Percentiles rank a stretch among this genome's conserved stretches.
Evolutionary conservation across 2,329 filamentous ascomycete species (phyloP).

Genomic region (Aureobasidium pullulans): DNA sequence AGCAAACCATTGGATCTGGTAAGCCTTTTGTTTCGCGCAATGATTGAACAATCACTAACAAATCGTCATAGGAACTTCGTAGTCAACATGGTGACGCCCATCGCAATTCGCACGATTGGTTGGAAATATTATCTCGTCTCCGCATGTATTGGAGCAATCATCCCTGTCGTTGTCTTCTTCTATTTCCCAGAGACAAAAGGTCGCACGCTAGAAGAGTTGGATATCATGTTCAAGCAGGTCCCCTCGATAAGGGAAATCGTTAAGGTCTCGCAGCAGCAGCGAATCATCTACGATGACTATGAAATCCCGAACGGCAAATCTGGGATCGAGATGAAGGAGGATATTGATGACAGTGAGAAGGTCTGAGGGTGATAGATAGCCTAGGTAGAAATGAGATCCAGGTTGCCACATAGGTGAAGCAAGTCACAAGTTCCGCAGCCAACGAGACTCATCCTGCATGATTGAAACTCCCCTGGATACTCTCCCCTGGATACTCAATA

Average conservation of each 20-base stretch:
- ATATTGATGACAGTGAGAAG: background rate
- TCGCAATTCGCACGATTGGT: constrained; percentile 37
- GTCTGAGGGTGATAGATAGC: background rate
- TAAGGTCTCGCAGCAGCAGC: background rate
- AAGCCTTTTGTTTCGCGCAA: background rate
- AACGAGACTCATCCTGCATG: no score
- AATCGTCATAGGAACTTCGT: background rate
- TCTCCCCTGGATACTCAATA: no score
- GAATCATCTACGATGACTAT: background rate
- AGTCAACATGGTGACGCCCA: constrained; percentile 30
- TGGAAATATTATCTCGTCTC: constrained; percentile 47
- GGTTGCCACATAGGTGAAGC: no score
- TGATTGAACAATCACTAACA: background rate
- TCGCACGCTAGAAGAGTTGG: constrained; percentile 50
- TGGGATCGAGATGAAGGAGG: background rate
- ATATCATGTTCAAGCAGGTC: constrained; percentile 28
- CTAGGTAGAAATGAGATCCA: no score
- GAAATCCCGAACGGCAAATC: background rate
- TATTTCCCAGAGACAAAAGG: constrained; percentile 47
- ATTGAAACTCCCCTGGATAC: no score
- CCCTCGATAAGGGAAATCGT: background rate
- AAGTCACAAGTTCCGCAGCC: no score
- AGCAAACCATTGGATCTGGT: background rate
- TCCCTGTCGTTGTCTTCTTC: constrained; percentile 48
- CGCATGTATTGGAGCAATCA: constrained; percentile 42